A percentile compares a stretch with the other conserved stretches of the same genome.
phyloP scores from a whole-genome alignment of 2,329 filamentous ascomycete genomes.

The Cylindrodendrum hubeiense region DNA sequence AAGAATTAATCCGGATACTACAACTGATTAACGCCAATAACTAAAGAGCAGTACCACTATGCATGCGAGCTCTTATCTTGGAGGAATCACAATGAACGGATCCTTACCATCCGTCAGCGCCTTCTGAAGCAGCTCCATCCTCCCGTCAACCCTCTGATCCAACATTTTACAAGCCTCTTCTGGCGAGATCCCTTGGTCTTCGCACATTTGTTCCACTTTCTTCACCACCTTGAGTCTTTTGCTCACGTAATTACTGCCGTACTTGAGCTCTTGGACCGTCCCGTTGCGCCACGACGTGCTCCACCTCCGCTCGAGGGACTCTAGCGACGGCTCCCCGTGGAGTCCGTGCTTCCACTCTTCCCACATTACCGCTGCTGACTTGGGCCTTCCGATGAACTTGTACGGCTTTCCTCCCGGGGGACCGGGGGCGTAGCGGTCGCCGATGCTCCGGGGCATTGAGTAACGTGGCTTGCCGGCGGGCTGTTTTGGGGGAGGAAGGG shows the following conservation, averaged over 20 bases:
- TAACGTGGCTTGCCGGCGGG: conserved; percentile 33
- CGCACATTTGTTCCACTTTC: conserved; percentile 35
- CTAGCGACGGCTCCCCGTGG: conserved; percentile 37
- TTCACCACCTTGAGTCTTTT: conserved; percentile 38
- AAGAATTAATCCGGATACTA: too few relatives aligned
- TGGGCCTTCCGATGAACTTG: conserved; percentile 39
- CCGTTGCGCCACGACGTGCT: conserved; percentile 41
- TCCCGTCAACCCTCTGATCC: conserved; percentile 39
- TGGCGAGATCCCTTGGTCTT: neutral
- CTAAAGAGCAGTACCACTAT: neutral
- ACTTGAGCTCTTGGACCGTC: conserved; percentile 33
- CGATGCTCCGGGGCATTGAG: conserved; percentile 30
- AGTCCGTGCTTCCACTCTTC: conserved; percentile 40
- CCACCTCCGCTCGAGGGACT: conserved; percentile 34
- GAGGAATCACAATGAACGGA: conserved; percentile 36
- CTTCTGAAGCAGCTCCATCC: conserved; percentile 38
- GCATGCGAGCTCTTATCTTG: neutral
- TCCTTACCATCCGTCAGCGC: conserved; percentile 36
- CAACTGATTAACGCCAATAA: too few relatives aligned
- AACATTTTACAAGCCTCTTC: conserved; percentile 29
- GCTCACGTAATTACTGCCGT: conserved; percentile 43
- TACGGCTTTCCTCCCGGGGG: conserved; percentile 28
- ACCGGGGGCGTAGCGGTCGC: conserved; percentile 33
- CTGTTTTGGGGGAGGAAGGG: neutral
- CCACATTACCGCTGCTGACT: conserved; percentile 40